These are phyloP conservation scores for Cucurbita maxima DNA, from an alignment of 306 rosid species.

Conservation along the genomic window DNA sequence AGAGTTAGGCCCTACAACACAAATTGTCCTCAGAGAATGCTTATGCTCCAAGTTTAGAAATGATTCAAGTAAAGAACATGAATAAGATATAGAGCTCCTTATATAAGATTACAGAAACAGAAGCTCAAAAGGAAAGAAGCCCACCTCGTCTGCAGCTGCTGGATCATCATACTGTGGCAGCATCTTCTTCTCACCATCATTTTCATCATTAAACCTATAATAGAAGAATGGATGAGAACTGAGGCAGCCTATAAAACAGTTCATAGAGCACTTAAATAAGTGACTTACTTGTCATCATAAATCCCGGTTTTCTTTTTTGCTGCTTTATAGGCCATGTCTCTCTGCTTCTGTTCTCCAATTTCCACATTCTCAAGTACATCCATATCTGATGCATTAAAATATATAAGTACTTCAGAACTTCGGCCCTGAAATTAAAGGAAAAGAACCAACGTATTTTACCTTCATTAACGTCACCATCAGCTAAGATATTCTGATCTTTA, in stretches of 20 bases:
- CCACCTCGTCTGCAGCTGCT: constrained; percentile 49
- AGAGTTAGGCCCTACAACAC: constrained; percentile 55
- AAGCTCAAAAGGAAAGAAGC: neutral
- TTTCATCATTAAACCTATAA: constrained; percentile 84
- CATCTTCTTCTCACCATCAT: constrained; percentile 53
- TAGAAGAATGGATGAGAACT: constrained; percentile 1
- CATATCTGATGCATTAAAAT: constrained; percentile 41
- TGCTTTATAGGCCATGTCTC: constrained; percentile 80
- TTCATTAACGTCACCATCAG: constrained; percentile 76
- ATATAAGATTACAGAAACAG: neutral
- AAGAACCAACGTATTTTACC: constrained; percentile 30
- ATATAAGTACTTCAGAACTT: neutral
- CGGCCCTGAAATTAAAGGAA: constrained; percentile 7
- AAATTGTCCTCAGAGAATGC: constrained; percentile 3
- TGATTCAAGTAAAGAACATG: constrained; percentile 1
- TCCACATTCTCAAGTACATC: constrained; percentile 96
- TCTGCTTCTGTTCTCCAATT: constrained; percentile 77
- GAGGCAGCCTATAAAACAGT: neutral
- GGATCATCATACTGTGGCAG: constrained; percentile 93
- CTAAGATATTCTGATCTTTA: constrained; percentile 78
- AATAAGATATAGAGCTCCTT: neutral
- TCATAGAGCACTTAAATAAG: neutral
- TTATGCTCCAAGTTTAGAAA: constrained; percentile 4
- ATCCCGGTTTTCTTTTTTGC: constrained; percentile 72
- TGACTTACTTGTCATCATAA: constrained; percentile 73